Evolutionary conservation across 441 rosid species (phyloP).

Genomic region (Sinapis alba): DNA sequence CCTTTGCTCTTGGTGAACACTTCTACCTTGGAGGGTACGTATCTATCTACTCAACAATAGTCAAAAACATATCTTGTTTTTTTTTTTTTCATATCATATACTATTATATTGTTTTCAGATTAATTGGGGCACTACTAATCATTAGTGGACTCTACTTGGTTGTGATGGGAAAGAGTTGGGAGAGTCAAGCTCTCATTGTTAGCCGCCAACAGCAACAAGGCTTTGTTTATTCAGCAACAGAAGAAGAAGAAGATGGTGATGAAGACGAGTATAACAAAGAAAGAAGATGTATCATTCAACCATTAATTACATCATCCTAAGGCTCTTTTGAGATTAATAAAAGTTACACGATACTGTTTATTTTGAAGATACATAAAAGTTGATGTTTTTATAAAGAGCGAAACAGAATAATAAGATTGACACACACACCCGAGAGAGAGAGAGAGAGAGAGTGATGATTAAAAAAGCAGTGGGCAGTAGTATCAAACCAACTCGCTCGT

Average conservation of each 20-base stretch:
- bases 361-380: too few relatives aligned
- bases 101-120: conserved; percentile 37
- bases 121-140: conserved; percentile 71
- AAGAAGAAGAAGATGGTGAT: conserved; percentile 1
- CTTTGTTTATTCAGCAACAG: conserved; percentile 17
- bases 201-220: conserved; percentile 28
- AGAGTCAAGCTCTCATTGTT: conserved; percentile 43
- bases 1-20: conserved; percentile 70
- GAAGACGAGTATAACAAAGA: conserved; percentile 10
- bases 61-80: not conserved
- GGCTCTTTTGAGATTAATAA: not conserved
- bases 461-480: not conserved
- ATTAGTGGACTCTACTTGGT: conserved; percentile 74
- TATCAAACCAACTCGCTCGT: not conserved
- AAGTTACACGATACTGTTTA: not conserved
- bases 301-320: conserved; percentile 38
- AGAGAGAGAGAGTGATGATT: not conserved
- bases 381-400: too few relatives aligned
- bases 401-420: too few relatives aligned
- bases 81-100: not conserved
- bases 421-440: too few relatives aligned
- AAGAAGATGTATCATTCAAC: conserved; percentile 36
- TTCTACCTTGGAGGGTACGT: conserved; percentile 81
- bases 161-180: conserved; percentile 77
- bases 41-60: not conserved